Base-by-base conservation (phyloP, 495 filamentous ascomycete species). In the Daldinia grandis region DNA sequence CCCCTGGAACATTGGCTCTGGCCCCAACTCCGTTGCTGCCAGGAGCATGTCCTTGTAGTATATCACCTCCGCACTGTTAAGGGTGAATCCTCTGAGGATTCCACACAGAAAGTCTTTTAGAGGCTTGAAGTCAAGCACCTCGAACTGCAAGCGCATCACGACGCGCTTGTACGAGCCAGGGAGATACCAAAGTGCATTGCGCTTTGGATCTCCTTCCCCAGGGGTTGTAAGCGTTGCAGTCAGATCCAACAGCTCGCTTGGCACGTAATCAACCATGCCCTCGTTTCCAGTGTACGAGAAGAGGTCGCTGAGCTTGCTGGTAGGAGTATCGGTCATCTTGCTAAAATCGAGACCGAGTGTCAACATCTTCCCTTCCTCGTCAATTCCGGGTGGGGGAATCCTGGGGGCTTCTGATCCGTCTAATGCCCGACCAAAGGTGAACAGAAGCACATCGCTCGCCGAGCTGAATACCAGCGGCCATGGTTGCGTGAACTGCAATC, bases 381-480 rank as follows among this genome's bases (percentile, higher is more conserved):
- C 9, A 9, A 47, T 19, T 24, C 42, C 42, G 4, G 42, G 42
- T 47, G 42, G 19, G 14, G 42, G 42, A 12, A 47, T 47, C 19
- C 42, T 47, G 3, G 19, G 1, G 8, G 8, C 8, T 0, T 5
- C 3, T 12, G 42, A 47, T 47, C 42, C 42, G 3, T 47, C 42
- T 6, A 33, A 33, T 15, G 12, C 12, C 24, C 28, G 58, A 14
- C 65, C 65, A 44, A 68, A 68, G 24, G 65, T 42, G 50, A 40
- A 57, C 3, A 68, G 27, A 14, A 68, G 51, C 24, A 51, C 65
- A 14, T 57, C 65, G n/a, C 35, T 56, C 5, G 42, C 17, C 2
- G 65, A 68, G 19, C 65, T 68, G 47, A 68, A 68, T 8, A 59
- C 57, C 1, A 68, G 17, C 17, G 17, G 17, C 58, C 65, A 68